A percentile compares a stretch with the other conserved stretches of the same genome.
Evolutionary conservation across 805 yeast species (phyloP).

Genomic region (Yarrowia keelungensis): DNA sequence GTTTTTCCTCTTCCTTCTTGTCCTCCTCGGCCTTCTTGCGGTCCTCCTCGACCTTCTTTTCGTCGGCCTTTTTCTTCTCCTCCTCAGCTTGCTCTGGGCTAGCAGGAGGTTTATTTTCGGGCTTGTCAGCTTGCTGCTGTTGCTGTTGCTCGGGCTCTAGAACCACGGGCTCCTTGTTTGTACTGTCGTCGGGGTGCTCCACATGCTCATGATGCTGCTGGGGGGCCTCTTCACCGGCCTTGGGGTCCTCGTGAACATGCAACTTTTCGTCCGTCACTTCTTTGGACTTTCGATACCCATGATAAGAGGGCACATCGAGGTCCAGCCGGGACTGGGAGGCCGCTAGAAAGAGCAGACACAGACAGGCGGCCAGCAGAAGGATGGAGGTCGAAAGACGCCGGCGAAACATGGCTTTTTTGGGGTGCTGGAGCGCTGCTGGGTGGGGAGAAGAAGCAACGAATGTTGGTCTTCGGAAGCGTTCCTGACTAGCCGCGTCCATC

Average conservation of each 20-base stretch:
- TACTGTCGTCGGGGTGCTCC: too few species aligned
- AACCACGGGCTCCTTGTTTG: background rate
- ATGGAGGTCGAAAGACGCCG: constrained; percentile 13
- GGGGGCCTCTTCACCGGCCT: background rate
- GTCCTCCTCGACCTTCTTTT: constrained; percentile 4
- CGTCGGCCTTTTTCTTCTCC: constrained; percentile 14
- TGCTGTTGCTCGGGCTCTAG: constrained; percentile 30
- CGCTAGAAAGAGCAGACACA: constrained; percentile 19
- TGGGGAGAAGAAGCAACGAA: background rate
- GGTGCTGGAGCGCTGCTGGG: background rate
- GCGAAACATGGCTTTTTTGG: background rate
- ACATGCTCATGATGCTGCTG: background rate
- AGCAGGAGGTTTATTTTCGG: constrained; percentile 41
- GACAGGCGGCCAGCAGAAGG: constrained; percentile 6
- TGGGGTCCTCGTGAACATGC: constrained; percentile 3
- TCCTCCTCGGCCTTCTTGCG: constrained; percentile 23
- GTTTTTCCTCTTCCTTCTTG: constrained; percentile 28
- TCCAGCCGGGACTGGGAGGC: constrained; percentile 25
- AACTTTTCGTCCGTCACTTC: constrained; percentile 12
- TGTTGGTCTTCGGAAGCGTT: background rate
- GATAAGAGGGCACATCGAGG: constrained; percentile 19
- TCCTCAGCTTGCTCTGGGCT: background rate
- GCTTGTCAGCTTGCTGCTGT: constrained; percentile 44
- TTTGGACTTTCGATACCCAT: constrained; percentile 1
- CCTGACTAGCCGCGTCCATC: constrained; percentile 13